Evolutionary conservation across 1,139 yeast species (phyloP).

Genomic region (Scheffersomyces parashehatae): DNA sequence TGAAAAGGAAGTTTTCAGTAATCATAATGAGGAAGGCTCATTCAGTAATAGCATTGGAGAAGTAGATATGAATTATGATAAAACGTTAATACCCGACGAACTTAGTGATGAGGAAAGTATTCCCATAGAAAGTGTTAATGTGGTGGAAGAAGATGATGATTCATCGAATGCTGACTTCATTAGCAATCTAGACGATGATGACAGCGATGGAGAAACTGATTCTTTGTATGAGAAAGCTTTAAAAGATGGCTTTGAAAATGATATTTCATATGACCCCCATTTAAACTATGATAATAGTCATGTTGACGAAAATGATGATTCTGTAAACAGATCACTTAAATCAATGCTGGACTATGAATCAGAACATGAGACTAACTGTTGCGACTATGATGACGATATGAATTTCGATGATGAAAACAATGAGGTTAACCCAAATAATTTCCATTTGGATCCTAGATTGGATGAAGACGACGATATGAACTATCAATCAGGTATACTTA

Average conservation of each 20-base stretch:
- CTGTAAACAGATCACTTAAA: too few species aligned
- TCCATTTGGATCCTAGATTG: neutral
- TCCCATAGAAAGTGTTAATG: too few species aligned
- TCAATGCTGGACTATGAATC: too few species aligned
- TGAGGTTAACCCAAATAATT: neutral
- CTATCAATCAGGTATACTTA: neutral
- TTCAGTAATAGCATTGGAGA: too few species aligned
- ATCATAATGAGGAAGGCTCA: neutral
- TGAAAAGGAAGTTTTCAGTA: neutral
- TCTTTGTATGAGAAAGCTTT: neutral
- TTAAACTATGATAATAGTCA: constrained; percentile 1
- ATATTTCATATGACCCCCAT: neutral
- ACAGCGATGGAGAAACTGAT: constrained; percentile 6
- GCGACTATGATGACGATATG: neutral
- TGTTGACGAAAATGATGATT: neutral
- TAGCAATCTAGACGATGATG: constrained; percentile 23
- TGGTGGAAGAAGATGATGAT: too few species aligned
- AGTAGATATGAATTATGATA: too few species aligned
- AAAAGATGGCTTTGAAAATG: constrained; percentile 1
- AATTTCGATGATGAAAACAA: neutral
- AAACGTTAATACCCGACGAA: too few species aligned
- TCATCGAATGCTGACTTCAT: neutral
- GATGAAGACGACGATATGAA: neutral
- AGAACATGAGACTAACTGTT: too few species aligned
- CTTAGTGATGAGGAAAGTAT: too few species aligned